Evolutionary conservation across 2,329 filamentous ascomycete species (phyloP).

Genomic region (Harringtonia lauricola): DNA sequence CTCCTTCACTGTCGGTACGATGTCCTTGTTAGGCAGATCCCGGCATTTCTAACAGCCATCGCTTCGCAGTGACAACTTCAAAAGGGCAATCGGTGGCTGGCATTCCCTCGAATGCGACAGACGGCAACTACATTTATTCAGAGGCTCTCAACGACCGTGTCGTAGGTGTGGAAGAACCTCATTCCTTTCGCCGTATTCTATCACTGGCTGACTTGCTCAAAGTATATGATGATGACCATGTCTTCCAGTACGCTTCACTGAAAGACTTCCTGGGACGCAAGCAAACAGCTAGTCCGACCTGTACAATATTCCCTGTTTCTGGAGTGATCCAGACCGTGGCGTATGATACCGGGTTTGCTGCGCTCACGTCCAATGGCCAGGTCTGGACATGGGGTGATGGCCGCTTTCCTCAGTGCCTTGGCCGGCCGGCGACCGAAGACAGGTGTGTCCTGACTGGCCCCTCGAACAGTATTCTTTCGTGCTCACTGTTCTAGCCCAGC

Average conservation of each 20-base stretch:
- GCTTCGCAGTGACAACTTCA: conserved; percentile 2
- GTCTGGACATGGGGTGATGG: conserved; percentile 47
- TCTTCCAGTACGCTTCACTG: conserved; percentile 18
- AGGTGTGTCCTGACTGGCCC: conserved; percentile 16
- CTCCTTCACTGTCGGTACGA: conserved; percentile 35
- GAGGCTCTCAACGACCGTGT: conserved; percentile 18
- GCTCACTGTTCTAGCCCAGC: conserved; percentile 26
- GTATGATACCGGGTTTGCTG: conserved; percentile 38
- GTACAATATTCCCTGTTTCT: conserved; percentile 14
- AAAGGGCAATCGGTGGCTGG: background rate
- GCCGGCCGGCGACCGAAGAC: conserved; percentile 30
- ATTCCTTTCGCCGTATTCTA: conserved; percentile 9
- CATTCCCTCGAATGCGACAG: background rate
- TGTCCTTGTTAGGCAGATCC: background rate
- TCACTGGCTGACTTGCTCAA: background rate
- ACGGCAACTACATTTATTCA: conserved; percentile 5
- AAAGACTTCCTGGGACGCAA: background rate
- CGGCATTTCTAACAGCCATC: conserved; percentile 2
- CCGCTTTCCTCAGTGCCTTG: conserved; percentile 45
- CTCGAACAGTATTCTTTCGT: background rate
- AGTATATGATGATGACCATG: conserved; percentile 15
- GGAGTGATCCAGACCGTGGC: conserved; percentile 29
- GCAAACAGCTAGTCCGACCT: background rate
- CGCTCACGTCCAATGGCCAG: conserved; percentile 29
- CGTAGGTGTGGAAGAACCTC: conserved; percentile 16